These are phyloP conservation scores for Boletus patriciae DNA, from an alignment of 768 basidiomycete species.

Conservation along the genomic window DNA sequence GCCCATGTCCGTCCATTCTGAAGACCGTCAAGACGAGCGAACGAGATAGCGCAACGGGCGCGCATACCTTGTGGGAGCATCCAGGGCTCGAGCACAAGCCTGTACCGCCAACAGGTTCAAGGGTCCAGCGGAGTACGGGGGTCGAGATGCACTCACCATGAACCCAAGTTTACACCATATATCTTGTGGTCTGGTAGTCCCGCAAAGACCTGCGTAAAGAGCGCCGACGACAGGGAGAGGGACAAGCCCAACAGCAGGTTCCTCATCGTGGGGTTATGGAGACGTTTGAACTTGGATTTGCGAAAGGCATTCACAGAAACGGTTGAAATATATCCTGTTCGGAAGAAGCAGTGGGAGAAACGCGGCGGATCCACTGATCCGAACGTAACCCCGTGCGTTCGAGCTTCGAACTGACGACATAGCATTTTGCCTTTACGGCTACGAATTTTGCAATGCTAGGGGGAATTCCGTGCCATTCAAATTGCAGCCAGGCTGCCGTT, in stretches of 20 bases:
- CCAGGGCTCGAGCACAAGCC: constrained; percentile 80
- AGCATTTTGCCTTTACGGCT: no score
- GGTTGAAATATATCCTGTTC: constrained; percentile 10
- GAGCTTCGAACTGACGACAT: no score
- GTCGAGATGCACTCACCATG: constrained; percentile 45
- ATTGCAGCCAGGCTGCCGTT: no score
- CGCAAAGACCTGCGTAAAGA: constrained; percentile 21
- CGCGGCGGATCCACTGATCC: no score
- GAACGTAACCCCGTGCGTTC: no score
- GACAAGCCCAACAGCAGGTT: constrained; percentile 10
- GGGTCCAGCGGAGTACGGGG: background rate
- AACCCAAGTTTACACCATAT: constrained; percentile 72
- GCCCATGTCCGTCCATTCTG: constrained; percentile 76
- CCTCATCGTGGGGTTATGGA: constrained; percentile 20
- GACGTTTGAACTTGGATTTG: background rate
- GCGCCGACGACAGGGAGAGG: constrained; percentile 16
- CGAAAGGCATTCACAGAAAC: background rate
- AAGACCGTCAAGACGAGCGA: background rate
- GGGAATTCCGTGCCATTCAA: no score
- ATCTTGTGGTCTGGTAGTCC: constrained; percentile 44
- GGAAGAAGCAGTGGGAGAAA: background rate
- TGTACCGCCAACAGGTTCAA: constrained; percentile 28
- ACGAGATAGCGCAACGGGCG: background rate
- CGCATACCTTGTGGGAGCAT: constrained; percentile 67
- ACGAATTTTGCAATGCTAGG: no score